Conservation (phyloP, 768 basidiomycete genomes). For the Kwoniella sp. region DNA sequence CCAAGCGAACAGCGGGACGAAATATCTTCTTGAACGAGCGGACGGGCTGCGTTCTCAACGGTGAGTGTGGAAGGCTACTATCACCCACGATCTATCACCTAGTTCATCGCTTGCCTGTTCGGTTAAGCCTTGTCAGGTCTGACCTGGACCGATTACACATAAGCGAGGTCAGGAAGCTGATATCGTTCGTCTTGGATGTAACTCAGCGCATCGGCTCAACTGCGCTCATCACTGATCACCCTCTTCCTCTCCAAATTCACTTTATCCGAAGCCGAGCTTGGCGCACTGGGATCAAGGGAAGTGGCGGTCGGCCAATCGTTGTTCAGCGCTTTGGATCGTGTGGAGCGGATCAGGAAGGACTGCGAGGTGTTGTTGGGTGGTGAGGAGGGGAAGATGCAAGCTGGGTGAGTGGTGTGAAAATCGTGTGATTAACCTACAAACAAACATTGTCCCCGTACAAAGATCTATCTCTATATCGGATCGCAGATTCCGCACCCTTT, state of each 20-base stretch:
- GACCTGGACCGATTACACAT: no score
- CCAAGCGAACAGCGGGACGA: constrained; percentile 75
- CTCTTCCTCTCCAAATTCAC: constrained; percentile 86
- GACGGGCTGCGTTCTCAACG: constrained; percentile 56
- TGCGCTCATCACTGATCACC: constrained; percentile 71
- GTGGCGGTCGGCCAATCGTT: constrained; percentile 72
- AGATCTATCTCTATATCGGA: no score
- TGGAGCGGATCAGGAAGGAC: constrained; percentile 77
- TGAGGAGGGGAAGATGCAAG: constrained; percentile 55
- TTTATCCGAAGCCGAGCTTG: constrained; percentile 70
- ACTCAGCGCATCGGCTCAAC: constrained; percentile 54
- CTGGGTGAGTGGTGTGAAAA: constrained; percentile 54
- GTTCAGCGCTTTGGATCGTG: constrained; percentile 84
- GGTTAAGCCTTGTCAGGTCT: no score
- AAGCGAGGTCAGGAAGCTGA: neutral
- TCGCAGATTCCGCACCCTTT: no score
- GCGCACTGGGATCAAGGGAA: constrained; percentile 75
- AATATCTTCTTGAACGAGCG: constrained; percentile 77
- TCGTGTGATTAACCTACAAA: no score
- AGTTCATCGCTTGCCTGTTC: no score
- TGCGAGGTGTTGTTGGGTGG: constrained; percentile 85
- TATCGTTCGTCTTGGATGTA: neutral
- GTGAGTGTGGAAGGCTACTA: constrained; percentile 29
- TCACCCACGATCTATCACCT: neutral
- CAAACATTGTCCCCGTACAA: neutral